Base-by-base conservation (phyloP, 257 asterid genomes). In the Ajuga chamaepitys region DNA sequence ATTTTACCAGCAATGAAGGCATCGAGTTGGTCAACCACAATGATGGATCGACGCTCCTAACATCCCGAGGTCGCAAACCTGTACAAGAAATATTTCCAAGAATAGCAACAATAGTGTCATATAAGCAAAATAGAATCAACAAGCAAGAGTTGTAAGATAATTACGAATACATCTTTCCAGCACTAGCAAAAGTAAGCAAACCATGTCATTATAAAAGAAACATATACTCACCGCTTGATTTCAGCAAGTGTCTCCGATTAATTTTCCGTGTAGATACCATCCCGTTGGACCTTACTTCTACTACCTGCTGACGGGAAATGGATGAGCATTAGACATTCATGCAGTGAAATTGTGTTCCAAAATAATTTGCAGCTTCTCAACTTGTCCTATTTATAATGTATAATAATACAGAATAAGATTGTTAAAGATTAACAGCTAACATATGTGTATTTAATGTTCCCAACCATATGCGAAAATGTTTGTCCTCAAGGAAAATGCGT, bases 31-130 rank as follows among this genome's bases (percentile, higher is more conserved):
- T 94, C 71, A 94, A 72, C 99, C 97, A 94, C 90, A 94, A 72
- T 35, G 99, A 88, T 56, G 99, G 99, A 82, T 90, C 99, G 66
- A 94, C 99, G 22, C 99, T 94, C 81, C 99, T 78, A 72, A 90
- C 75, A 82, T 90, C 99, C 51, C 99, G 89, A 52, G 99, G 99
- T 40, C 97, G 95, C 50, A 90, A 90, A 44, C 99, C 99, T 90
- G 86, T 14, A 45, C 17, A 52, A 38, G 4, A 35, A 8, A 38
- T 35, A 61, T 37, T 61, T 25, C 57, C 56, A 67, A 70, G 42
- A 64, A 45, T 37, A 70, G 42, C 34, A 68, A 45, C 40, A 25
- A 40, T 52, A 21, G 46, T 38, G 57, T 44, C 18, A 59, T 18
- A 64, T 51, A 50, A 64, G 30, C 41, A 14, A 12, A 42, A 1